phyloP scores from a whole-genome alignment of 805 yeast genomes.

The Schwanniomyces polymorphus region DNA sequence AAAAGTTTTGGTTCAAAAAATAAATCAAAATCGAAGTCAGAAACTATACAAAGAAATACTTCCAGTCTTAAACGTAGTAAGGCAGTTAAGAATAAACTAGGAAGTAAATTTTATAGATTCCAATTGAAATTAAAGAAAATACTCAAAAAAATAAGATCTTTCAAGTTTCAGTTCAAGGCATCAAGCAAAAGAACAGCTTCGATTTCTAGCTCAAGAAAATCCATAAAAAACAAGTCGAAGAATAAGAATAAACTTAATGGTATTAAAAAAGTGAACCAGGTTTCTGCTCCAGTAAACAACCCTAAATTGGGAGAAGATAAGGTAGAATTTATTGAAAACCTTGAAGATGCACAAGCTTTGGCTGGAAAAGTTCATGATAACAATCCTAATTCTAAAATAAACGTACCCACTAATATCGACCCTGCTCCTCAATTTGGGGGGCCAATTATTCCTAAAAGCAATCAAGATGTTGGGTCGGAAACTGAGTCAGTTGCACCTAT shows the following conservation, averaged over 20 bases:
- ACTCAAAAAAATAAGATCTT: conserved; percentile 18
- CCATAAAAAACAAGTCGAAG: conserved; percentile 11
- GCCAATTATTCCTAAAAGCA: not conserved
- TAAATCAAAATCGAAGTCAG: not conserved
- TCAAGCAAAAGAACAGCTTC: conserved; percentile 23
- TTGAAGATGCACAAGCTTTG: conserved; percentile 21
- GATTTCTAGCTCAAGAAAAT: conserved; percentile 3
- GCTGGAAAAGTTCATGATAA: conserved; percentile 26
- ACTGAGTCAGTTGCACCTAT: conserved; percentile 19
- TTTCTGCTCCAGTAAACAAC: conserved; percentile 27
- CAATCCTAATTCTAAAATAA: conserved; percentile 8
- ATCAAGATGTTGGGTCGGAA: conserved; percentile 1
- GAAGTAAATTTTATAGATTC: conserved; percentile 32
- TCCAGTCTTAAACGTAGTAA: conserved; percentile 23
- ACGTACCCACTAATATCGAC: not conserved
- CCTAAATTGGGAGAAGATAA: conserved; percentile 23
- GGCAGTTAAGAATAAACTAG: conserved; percentile 36
- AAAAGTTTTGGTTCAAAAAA: conserved; percentile 1
- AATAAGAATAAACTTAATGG: conserved; percentile 12
- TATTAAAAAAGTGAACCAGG: conserved; percentile 2
- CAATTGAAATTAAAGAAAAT: conserved; percentile 24
- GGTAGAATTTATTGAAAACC: conserved; percentile 14
- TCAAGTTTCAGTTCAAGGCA: conserved; percentile 21
- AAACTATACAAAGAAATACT: conserved; percentile 4
- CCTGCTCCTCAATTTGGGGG: not conserved